These are phyloP conservation scores for Paramicrosporidium saccamoebae DNA, from an alignment of 371 early-diverging fungal species.

Conservation along the genomic window DNA sequence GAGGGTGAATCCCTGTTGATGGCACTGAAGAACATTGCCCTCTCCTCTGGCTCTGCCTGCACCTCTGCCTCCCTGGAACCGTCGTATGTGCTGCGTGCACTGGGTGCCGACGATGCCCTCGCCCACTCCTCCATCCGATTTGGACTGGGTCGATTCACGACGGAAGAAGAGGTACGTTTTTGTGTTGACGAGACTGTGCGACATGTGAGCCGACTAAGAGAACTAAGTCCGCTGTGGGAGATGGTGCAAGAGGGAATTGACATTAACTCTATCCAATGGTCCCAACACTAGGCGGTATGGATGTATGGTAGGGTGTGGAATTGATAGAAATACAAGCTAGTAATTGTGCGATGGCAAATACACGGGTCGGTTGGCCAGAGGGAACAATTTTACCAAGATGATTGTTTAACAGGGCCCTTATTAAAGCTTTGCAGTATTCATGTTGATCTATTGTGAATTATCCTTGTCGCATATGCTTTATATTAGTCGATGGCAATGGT, in stretches of 20 bases:
- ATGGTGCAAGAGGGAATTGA: slow-evolving; percentile 88
- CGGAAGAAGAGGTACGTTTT: slow-evolving; percentile 78
- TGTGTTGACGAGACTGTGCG: slow-evolving; percentile 44
- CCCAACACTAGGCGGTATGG: slow-evolving; percentile 62
- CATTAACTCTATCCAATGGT: slow-evolving; percentile 63
- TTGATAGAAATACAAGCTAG: no score
- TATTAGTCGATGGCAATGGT: no score
- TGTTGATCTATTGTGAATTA: no score
- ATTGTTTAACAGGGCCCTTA: no score
- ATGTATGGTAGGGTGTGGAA: no score
- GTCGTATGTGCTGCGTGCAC: slow-evolving; percentile 84
- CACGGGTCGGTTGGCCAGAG: no score
- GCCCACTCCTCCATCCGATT: slow-evolving; percentile 95
- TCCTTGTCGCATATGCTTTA: no score
- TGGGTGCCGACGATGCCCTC: slow-evolving; percentile 93
- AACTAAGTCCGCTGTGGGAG: slow-evolving; percentile 97
- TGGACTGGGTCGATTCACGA: slow-evolving; percentile 94
- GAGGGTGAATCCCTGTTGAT: slow-evolving; percentile 98
- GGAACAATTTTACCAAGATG: no score
- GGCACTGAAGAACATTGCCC: slow-evolving; percentile 91
- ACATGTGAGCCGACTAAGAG: slow-evolving; percentile 74
- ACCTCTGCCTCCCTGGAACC: slow-evolving; percentile 97
- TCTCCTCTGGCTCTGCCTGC: slow-evolving; percentile 94
- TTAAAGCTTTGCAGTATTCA: no score
- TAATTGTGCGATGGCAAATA: no score